A percentile compares a stretch with the other conserved stretches of the same genome.
phyloP scores from a whole-genome alignment of 345 rosid genomes.

The Erysimum cheiranthoides region DNA sequence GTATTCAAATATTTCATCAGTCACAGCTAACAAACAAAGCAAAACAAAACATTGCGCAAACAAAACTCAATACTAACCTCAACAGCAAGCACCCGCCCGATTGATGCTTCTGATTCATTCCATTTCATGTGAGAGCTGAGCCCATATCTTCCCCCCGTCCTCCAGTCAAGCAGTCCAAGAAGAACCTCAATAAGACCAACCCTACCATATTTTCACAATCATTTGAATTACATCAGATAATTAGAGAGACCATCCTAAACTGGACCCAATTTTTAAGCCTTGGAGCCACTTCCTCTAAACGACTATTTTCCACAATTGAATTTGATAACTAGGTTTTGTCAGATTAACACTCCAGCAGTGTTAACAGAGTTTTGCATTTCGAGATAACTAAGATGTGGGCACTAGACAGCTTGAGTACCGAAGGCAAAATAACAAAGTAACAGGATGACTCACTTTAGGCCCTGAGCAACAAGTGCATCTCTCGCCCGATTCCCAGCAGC shows the following conservation, averaged over 20 bases:
- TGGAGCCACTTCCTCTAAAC: neutral
- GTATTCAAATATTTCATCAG: neutral
- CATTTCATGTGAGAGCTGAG: constrained; percentile 94
- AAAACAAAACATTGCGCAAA: neutral
- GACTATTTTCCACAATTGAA: neutral
- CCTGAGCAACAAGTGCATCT: constrained; percentile 98
- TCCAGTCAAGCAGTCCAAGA: constrained; percentile 98
- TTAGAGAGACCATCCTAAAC: neutral
- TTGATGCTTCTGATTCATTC: constrained; percentile 99
- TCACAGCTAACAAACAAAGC: constrained; percentile 2
- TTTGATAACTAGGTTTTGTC: neutral
- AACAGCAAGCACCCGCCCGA: constrained; percentile 96
- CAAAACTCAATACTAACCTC: constrained; percentile 59
- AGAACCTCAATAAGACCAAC: constrained; percentile 96
- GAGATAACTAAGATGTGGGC: neutral
- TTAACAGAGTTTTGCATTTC: neutral
- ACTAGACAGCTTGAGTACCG: neutral
- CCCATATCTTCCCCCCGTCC: constrained; percentile 89
- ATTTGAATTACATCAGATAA: neutral
- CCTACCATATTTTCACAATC: constrained; percentile 50
- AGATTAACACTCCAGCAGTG: neutral
- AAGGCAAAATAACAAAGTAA: neutral
- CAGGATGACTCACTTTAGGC: constrained; percentile 74
- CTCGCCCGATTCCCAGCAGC: constrained; percentile 99
- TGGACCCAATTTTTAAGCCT: constrained; percentile 6